Evolutionary conservation across 1,284 basidiomycete species (phyloP).

Genomic region (Amylostereum chailletii): DNA sequence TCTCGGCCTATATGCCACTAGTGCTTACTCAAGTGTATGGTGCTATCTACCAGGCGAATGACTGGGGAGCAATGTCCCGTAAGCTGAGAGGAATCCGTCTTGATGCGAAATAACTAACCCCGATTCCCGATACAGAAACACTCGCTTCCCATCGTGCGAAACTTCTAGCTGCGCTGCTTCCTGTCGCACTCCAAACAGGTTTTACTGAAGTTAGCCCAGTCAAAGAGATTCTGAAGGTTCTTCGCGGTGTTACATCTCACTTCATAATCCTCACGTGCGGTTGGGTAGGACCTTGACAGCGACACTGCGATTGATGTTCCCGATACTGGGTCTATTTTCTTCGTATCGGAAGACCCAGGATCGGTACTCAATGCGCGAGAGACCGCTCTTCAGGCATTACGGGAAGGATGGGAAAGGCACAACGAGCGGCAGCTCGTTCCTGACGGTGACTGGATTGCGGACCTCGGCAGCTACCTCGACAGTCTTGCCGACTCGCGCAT

Average conservation of each 20-base stretch:
- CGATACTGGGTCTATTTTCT: constrained; percentile 29
- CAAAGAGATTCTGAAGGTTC: constrained; percentile 40
- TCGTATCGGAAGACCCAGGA: constrained; percentile 17
- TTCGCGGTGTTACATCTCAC: no score
- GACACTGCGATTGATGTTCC: constrained; percentile 26
- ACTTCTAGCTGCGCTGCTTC: constrained; percentile 30
- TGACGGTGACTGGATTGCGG: constrained; percentile 34
- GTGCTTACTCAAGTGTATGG: no score
- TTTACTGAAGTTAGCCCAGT: constrained; percentile 35
- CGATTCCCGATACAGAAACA: constrained; percentile 32
- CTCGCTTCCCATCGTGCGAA: constrained; percentile 46
- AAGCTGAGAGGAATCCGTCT: constrained; percentile 12
- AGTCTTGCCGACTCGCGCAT: constrained; percentile 30
- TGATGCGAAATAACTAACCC: background rate
- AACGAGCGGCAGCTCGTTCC: constrained; percentile 19
- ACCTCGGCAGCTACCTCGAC: constrained; percentile 30
- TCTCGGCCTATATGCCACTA: no score
- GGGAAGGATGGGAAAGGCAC: constrained; percentile 21
- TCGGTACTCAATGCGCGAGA: constrained; percentile 10
- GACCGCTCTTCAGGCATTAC: constrained; percentile 16
- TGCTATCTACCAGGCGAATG: constrained; percentile 24
- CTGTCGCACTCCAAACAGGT: constrained; percentile 37
- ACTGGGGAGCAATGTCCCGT: constrained; percentile 55
- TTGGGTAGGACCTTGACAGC: constrained; percentile 40
- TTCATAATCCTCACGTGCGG: no score